Percentiles rank a stretch among this genome's conserved stretches.
phyloP scores from a whole-genome alignment of 768 basidiomycete genomes.

The Tricholoma matsutake region DNA sequence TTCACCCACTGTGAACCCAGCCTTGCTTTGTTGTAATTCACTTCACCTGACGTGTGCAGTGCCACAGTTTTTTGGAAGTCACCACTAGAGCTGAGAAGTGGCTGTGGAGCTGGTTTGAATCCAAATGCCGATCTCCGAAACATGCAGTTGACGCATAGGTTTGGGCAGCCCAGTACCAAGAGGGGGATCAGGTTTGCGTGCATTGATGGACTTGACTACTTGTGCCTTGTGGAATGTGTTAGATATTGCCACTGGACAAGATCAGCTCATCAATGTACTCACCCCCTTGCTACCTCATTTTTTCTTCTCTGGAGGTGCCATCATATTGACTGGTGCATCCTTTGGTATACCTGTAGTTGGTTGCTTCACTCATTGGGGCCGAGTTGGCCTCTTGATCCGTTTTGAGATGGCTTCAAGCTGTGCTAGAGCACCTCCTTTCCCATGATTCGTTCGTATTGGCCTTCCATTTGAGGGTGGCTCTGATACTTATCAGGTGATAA shows the following conservation, averaged over 20 bases:
- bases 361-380: neutral
- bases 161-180: neutral
- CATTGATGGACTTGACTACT: neutral
- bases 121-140: neutral
- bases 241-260: neutral
- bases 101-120: neutral
- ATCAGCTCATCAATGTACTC: neutral
- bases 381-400: neutral
- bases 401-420: neutral
- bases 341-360: neutral
- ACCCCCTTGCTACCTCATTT: neutral
- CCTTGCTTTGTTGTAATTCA: neutral
- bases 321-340: neutral
- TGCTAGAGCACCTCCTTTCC: neutral
- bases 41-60: neutral
- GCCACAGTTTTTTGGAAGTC: neutral
- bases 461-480: neutral
- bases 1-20: neutral
- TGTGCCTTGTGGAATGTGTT: neutral
- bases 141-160: neutral
- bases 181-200: neutral
- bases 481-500: neutral
- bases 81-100: neutral
- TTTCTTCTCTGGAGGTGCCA: neutral
- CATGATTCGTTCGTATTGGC: neutral